A percentile compares a stretch with the other conserved stretches of the same genome.
Conservation (phyloP, 352 stramenopile genomes). For the Pythium vanterpoolii region DNA sequence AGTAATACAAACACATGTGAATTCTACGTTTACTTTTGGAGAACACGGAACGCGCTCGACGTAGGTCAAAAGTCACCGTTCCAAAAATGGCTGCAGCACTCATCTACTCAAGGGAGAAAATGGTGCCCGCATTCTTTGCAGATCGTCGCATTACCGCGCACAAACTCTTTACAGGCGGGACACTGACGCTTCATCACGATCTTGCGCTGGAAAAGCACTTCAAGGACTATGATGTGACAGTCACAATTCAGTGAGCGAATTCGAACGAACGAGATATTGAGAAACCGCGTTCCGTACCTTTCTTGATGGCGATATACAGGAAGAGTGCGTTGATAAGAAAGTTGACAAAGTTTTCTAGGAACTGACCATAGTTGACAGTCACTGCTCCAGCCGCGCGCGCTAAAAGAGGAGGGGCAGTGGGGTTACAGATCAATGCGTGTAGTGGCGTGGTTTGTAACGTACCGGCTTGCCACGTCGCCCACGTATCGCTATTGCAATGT, state of each 20-base stretch:
- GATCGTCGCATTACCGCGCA: slow-evolving; percentile 46
- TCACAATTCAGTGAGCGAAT: neutral
- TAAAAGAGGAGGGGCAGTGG: slow-evolving; percentile 10
- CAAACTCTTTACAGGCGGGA: slow-evolving; percentile 63
- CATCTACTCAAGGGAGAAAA: slow-evolving; percentile 8
- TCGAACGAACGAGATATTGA: neutral
- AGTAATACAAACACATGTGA: neutral
- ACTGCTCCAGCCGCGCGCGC: slow-evolving; percentile 53
- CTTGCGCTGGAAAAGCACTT: slow-evolving; percentile 59
- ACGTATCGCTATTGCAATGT: slow-evolving; percentile 43
- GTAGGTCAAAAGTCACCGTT: neutral
- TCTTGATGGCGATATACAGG: slow-evolving; percentile 69
- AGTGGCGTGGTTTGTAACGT: neutral
- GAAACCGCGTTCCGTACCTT: slow-evolving; percentile 28
- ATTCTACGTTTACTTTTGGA: neutral
- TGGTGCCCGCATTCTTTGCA: slow-evolving; percentile 35
- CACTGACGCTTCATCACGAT: slow-evolving; percentile 65
- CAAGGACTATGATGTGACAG: slow-evolving; percentile 28
- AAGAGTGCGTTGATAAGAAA: slow-evolving; percentile 74
- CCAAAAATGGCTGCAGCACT: neutral
- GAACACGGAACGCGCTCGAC: neutral
- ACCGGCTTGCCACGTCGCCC: slow-evolving; percentile 69
- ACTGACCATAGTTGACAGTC: slow-evolving; percentile 70
- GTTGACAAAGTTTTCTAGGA: slow-evolving; percentile 69
- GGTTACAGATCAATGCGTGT: neutral